These are phyloP conservation scores for Ophiorrhiza pumila DNA, from an alignment of 257 asterid species.

Conservation along the genomic window DNA sequence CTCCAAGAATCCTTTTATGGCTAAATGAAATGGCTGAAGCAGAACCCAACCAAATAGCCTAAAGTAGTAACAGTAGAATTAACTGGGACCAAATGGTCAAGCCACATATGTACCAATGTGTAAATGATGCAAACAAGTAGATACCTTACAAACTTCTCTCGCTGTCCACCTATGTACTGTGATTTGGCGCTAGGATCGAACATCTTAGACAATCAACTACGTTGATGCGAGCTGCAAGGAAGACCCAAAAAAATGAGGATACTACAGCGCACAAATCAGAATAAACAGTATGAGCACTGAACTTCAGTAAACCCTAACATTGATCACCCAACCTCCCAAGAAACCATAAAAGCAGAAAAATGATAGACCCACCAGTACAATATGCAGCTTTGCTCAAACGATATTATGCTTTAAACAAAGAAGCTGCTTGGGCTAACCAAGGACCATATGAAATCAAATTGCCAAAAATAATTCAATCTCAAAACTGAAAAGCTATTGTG, in stretches of 20 bases:
- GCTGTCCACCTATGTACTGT: constrained; percentile 65
- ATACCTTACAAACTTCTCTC: constrained; percentile 90
- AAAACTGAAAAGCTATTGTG: not conserved
- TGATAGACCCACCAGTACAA: not conserved
- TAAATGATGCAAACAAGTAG: not conserved
- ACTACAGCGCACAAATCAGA: constrained; percentile 1
- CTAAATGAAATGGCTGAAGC: not conserved
- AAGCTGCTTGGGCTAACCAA: not conserved
- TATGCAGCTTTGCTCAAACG: not conserved
- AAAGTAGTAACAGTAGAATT: not conserved
- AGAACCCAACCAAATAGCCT: not conserved
- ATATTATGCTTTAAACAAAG: not conserved
- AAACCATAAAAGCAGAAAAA: not conserved
- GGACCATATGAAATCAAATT: not conserved
- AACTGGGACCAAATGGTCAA: not conserved
- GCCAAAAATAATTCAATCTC: not conserved
- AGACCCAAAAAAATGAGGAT: constrained; percentile 19
- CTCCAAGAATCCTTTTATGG: not conserved
- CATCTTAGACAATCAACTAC: constrained; percentile 47
- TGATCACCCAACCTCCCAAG: not conserved
- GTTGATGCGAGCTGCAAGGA: constrained; percentile 45
- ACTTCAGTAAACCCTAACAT: not conserved
- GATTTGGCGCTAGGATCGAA: constrained; percentile 74
- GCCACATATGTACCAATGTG: not conserved
- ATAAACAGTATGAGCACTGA: not conserved